A percentile compares a stretch with the other conserved stretches of the same genome.
Conservation (phyloP, 2,329 filamentous ascomycete genomes). For the Capronia coronata region DNA sequence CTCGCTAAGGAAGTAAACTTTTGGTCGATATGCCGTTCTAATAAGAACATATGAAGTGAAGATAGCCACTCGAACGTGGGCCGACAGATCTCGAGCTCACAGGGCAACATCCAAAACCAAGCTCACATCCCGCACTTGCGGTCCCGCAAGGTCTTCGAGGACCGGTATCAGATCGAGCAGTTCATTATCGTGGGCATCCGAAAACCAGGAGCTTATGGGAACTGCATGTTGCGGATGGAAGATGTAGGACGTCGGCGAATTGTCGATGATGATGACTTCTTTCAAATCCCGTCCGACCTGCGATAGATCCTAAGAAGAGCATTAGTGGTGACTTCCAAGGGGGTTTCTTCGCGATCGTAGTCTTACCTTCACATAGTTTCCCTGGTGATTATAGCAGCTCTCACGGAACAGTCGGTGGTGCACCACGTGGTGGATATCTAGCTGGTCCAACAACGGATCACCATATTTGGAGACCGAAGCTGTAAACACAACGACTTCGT, state of each 20-base stretch:
- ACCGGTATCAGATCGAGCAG: slow-evolving; percentile 94
- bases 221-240: slow-evolving; percentile 99
- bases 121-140: slow-evolving; percentile 90
- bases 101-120: slow-evolving; percentile 85
- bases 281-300: slow-evolving; percentile 92
- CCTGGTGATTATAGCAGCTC: slow-evolving; percentile 98
- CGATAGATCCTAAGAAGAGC: slow-evolving; percentile 63
- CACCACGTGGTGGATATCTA: slow-evolving; percentile 94
- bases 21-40: slow-evolving; percentile 21
- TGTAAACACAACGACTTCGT: slow-evolving; percentile 97
- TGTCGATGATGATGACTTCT: slow-evolving; percentile 99
- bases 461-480: slow-evolving; percentile 99
- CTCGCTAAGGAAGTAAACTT: slow-evolving; percentile 23
- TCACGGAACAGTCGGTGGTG: slow-evolving; percentile 95
- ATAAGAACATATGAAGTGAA: slow-evolving; percentile 18
- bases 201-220: slow-evolving; percentile 99
- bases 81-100: slow-evolving; percentile 35
- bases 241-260: slow-evolving; percentile 97
- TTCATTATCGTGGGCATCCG: slow-evolving; percentile 98
- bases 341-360: neutral
- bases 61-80: neutral
- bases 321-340: slow-evolving; percentile 9
- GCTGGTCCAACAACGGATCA: slow-evolving; percentile 87
- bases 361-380: slow-evolving; percentile 85
- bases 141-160: slow-evolving; percentile 86